Conservation (phyloP, 139 green algal genomes). For the Picochlorum sp. region DNA sequence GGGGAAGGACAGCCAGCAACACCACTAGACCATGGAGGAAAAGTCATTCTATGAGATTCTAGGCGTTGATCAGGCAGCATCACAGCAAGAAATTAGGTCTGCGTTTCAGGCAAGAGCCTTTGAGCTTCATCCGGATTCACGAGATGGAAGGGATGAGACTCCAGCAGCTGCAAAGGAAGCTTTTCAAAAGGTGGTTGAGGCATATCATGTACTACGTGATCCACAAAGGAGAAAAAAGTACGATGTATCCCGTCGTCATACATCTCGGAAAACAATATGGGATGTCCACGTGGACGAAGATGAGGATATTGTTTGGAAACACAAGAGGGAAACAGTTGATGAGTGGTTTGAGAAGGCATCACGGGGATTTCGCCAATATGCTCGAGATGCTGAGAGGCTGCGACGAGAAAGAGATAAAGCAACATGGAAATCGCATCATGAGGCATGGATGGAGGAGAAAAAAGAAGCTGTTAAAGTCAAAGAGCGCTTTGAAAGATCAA, state of each 20-base stretch:
- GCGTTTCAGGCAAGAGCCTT: conserved; percentile 18
- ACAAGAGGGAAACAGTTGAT: conserved; percentile 22
- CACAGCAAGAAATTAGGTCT: conserved; percentile 11
- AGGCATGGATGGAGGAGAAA: conserved; percentile 42
- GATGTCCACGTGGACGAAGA: background rate
- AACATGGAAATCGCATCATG: conserved; percentile 14
- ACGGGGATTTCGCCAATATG: conserved; percentile 8
- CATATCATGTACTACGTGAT: conserved; percentile 22
- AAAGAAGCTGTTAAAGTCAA: conserved; percentile 30
- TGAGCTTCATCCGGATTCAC: conserved; percentile 27
- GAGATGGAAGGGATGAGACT: background rate
- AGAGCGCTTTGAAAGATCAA: conserved; percentile 21
- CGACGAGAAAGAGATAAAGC: conserved; percentile 8
- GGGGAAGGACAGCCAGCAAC: background rate
- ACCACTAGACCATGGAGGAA: background rate
- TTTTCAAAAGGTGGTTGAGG: conserved; percentile 19
- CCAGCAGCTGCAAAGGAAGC: no score
- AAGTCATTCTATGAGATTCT: conserved; percentile 14
- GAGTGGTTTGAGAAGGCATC: conserved; percentile 22
- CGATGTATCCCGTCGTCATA: background rate
- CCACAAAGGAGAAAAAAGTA: conserved; percentile 10
- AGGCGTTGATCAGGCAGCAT: conserved; percentile 1
- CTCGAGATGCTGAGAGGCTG: conserved; percentile 13
- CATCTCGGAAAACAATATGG: background rate
- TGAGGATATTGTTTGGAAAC: background rate